Conservation (phyloP, 805 yeast genomes). For the Ogataea ramenticola region DNA sequence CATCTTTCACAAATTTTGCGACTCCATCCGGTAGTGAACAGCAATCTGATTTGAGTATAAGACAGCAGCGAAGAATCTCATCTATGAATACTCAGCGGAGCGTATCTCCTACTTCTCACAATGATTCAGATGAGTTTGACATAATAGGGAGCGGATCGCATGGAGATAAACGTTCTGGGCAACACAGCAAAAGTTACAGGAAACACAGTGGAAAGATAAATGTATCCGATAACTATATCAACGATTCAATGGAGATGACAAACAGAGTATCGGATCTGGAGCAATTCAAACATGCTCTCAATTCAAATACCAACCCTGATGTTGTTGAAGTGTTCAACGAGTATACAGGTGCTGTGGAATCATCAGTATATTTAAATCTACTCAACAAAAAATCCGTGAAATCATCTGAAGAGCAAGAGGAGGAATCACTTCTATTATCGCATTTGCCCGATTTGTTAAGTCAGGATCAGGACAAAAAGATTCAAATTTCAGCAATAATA, state of each 20-base stretch:
- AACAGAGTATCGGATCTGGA: no score
- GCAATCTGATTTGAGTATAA: neutral
- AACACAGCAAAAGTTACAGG: neutral
- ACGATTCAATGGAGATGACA: no score
- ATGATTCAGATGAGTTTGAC: neutral
- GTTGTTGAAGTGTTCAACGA: slow-evolving; percentile 81
- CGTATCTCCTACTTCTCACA: neutral
- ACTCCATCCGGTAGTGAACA: no score
- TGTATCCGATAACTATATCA: neutral
- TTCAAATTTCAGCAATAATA: slow-evolving; percentile 38
- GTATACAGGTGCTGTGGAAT: slow-evolving; percentile 73
- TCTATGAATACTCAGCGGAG: neutral
- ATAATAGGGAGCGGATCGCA: neutral
- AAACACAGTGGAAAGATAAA: neutral
- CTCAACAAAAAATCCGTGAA: slow-evolving; percentile 33
- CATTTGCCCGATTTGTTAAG: slow-evolving; percentile 73
- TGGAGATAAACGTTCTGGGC: neutral
- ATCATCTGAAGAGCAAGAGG: slow-evolving; percentile 46
- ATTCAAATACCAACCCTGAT: slow-evolving; percentile 14
- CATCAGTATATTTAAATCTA: slow-evolving; percentile 60
- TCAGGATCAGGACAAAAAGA: no score
- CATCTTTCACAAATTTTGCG: no score
- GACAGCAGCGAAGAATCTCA: neutral
- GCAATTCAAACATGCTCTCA: slow-evolving; percentile 4
- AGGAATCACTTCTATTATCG: slow-evolving; percentile 69